These are phyloP conservation scores for Penicillium macrosclerotiorum DNA, from an alignment of 495 filamentous ascomycete genomes.

Conservation along the genomic window DNA sequence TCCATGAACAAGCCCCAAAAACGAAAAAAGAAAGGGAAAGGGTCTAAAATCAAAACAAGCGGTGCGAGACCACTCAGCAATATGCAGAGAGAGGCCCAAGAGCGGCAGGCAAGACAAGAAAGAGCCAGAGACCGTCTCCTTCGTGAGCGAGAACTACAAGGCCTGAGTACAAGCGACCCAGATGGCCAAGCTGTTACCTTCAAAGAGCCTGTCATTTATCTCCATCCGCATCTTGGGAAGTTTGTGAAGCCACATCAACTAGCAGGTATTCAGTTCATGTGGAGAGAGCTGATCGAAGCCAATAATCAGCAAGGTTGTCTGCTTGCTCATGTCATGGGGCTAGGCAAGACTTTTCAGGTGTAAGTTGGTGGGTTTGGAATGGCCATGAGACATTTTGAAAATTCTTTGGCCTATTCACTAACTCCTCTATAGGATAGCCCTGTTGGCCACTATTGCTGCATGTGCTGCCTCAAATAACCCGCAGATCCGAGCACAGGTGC, in stretches of 20 bases:
- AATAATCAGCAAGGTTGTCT: slow-evolving; percentile 68
- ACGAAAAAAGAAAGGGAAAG: neutral
- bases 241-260: slow-evolving; percentile 61
- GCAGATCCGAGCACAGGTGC: slow-evolving; percentile 62
- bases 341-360: slow-evolving; percentile 92
- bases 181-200: slow-evolving; percentile 65
- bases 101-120: slow-evolving; percentile 47
- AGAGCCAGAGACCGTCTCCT: slow-evolving; percentile 41
- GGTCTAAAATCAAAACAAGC: slow-evolving; percentile 51
- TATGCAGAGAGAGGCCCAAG: slow-evolving; percentile 40
- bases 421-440: slow-evolving; percentile 53
- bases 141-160: slow-evolving; percentile 33
- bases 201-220: slow-evolving; percentile 57
- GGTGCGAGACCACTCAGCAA: slow-evolving; percentile 46
- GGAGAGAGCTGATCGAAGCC: slow-evolving; percentile 71
- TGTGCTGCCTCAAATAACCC: slow-evolving; percentile 58
- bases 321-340: slow-evolving; percentile 88
- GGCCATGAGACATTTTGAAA: neutral
- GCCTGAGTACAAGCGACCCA: slow-evolving; percentile 38
- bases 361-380: slow-evolving; percentile 38
- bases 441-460: slow-evolving; percentile 71
- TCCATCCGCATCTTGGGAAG: slow-evolving; percentile 46
- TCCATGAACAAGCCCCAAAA: neutral
- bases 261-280: slow-evolving; percentile 81
- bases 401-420: neutral